These are phyloP conservation scores for Aspergillus cristatus DNA, from an alignment of 495 filamentous ascomycete species.

Conservation along the genomic window DNA sequence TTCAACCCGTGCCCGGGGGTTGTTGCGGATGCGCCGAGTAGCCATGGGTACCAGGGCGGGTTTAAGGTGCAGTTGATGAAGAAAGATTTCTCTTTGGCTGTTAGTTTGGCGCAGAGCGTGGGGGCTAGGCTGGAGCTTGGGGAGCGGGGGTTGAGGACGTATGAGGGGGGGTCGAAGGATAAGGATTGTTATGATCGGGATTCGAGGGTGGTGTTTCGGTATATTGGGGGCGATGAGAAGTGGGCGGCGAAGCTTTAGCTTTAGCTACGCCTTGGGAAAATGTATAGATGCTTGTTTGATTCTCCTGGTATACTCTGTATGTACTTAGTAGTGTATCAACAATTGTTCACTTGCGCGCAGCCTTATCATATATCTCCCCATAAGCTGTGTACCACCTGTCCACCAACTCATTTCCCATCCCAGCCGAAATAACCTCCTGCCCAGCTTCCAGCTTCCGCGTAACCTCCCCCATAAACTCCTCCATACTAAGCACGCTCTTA, in stretches of 20 bases:
- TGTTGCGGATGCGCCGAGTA: conserved; percentile 35
- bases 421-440: conserved; percentile 30
- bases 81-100: conserved; percentile 43
- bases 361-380: conserved; percentile 19
- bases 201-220: conserved; percentile 45
- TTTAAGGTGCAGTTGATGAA: conserved; percentile 47
- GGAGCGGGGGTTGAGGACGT: conserved; percentile 31
- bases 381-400: conserved; percentile 27
- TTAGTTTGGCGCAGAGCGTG: conserved; percentile 36
- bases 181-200: conserved; percentile 38
- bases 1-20: conserved; percentile 45
- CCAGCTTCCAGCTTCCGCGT: conserved; percentile 24
- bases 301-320: too few relatives aligned
- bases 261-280: too few relatives aligned
- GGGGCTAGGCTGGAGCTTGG: conserved; percentile 35
- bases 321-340: too few relatives aligned
- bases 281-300: too few relatives aligned
- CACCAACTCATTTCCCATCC: conserved; percentile 20
- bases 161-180: conserved; percentile 35
- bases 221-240: conserved; percentile 39
- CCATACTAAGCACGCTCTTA: conserved; percentile 23
- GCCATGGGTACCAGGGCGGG: conserved; percentile 38
- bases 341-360: too few relatives aligned
- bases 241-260: too few relatives aligned
- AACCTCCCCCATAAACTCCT: conserved; percentile 38